Base-by-base conservation (phyloP, 2,329 filamentous ascomycete genomes). In the Dichotomopilus funicola region DNA sequence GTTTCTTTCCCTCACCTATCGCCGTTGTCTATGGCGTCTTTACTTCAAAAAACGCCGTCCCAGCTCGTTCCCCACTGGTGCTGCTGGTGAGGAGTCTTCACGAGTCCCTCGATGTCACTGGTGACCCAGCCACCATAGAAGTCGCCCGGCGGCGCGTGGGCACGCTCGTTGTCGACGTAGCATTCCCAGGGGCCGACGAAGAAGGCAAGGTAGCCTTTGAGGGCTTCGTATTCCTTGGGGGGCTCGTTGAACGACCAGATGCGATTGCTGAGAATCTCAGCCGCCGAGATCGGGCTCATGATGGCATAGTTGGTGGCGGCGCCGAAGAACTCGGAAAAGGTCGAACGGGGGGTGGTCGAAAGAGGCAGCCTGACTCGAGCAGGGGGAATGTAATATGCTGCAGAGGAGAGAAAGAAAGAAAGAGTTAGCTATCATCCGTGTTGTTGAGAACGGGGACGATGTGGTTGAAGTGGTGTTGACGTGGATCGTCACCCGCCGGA, bases 101-200 rank as follows among this genome's bases (percentile, higher is more conserved):
- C 70, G 47, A 76, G 73, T 35, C 80, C 78, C 61, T 78, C 77
- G 58, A 85, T 75, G 55, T 85, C 81, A 58, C 75, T 77, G 49
- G 80, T 84, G 58, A 81, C 78, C 81, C 82, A 86, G 2, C 82
- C 82, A 31, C 82, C 82, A 67, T 84, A 85, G 60, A 83, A 85
- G 61, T 85, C 81, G 6, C 80, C 80, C 12, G 78, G 79, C 69
- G 84, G 80, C 41, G 80, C 71, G 66, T 78, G 72, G 19, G 83
- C 82, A 63, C 73, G 73, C 66, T 85, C 81, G 8, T 80, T 80
- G 65, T 85, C 80, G 4, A 83, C 81, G 66, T 74, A 81, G 63
- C 81, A 85, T 56, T 82, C 77, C 81, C 80, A 84, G 10, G 80
- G 80, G 11, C 76, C 79, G 10, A 78, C 79, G 64, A 83, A 85